Evolutionary conservation across 192 early-diverging fungal species (phyloP), one percentile per base, ranked within the genome.

Genomic region (Dissophora ornata): DNA sequence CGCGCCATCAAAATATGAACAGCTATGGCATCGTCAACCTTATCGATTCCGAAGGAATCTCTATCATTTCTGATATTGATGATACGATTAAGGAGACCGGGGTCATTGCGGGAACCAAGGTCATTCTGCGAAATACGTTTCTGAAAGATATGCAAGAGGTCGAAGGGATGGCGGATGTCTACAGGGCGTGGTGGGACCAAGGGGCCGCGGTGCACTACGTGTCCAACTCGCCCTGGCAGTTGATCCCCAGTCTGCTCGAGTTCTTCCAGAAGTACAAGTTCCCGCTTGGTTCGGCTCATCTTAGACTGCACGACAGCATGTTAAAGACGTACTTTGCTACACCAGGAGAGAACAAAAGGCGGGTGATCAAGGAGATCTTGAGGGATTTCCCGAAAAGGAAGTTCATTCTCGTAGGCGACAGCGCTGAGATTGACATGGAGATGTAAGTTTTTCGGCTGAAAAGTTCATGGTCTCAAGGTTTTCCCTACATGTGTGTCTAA

Each of bases 11-110:
- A 2, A 45, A 70, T 16, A 67, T 74, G 28, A 25, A 62, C 21
- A 54, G 68, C 26, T 57, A 71, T 32, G 83, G 85, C 6, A 67
- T 83, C 2, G 83, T 90, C 15, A 86, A 90, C 51, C 59, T 95
- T 1, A 85, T 95, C 59, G 83, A 86, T 15, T 86, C 89, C 22
- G 67, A 79, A 10, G 96, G 96, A 4, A 71, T 91, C 19, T 95
- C 95, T 0, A 69, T 98, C 7, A 94, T 98, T 49, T 92, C 91
- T 48, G 92, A 93, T 58, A 92, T 98, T 41, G 96, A 98, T 71
- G 96, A 98, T 65, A 98, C 96, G 7, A 98, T 98, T 82, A 96
- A 96, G 79, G 85, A 92, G 15, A 95, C 95, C 3, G 86, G 91
- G 42, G 91, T 98, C 33, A 85, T 88, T 0, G 87, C 79, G 6